A percentile compares a stretch with the other conserved stretches of the same genome.
Conservation (phyloP, 805 yeast species). For the Monosporozyma aerobia region DNA sequence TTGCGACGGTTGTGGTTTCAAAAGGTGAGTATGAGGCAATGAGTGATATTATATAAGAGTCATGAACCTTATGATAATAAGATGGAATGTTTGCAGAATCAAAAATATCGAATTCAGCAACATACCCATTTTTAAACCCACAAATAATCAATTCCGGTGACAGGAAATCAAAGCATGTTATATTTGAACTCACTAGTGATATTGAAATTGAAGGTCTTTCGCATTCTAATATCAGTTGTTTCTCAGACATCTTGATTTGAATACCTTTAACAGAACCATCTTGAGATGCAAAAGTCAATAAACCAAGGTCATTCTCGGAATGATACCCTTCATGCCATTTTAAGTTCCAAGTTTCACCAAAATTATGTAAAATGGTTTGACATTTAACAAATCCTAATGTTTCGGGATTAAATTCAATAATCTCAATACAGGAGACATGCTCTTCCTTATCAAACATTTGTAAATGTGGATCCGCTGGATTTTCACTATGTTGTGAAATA, state of each 20-base stretch:
- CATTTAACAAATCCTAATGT: slow-evolving; percentile 24
- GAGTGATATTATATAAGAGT: slow-evolving; percentile 31
- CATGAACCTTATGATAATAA: slow-evolving; percentile 32
- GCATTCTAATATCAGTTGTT: slow-evolving; percentile 6
- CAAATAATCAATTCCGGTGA: slow-evolving; percentile 38
- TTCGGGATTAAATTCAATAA: slow-evolving; percentile 33
- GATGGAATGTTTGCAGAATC: slow-evolving; percentile 28
- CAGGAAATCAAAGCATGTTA: slow-evolving; percentile 43
- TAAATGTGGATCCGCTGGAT: slow-evolving; percentile 23
- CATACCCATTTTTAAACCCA: slow-evolving; percentile 50
- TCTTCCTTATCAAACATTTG: slow-evolving; percentile 20
- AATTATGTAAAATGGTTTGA: slow-evolving; percentile 30
- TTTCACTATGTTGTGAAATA: slow-evolving; percentile 31
- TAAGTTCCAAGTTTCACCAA: slow-evolving; percentile 37
- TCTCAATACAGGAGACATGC: slow-evolving; percentile 35
- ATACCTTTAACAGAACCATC: slow-evolving; percentile 50
- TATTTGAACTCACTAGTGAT: slow-evolving; percentile 22
- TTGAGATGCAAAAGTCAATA: slow-evolving; percentile 43
- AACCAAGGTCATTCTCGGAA: slow-evolving; percentile 27
- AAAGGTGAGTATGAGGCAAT: slow-evolving; percentile 30
- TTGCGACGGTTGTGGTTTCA: slow-evolving; percentile 27
- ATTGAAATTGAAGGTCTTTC: slow-evolving; percentile 22
- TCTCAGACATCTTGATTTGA: slow-evolving; percentile 22
- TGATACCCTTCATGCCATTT: slow-evolving; percentile 30
- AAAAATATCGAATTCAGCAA: slow-evolving; percentile 45